Percentiles rank a stretch among this genome's conserved stretches.
phyloP scores from a whole-genome alignment of 192 early-diverging fungal genomes.

The Dissophora ornata region DNA sequence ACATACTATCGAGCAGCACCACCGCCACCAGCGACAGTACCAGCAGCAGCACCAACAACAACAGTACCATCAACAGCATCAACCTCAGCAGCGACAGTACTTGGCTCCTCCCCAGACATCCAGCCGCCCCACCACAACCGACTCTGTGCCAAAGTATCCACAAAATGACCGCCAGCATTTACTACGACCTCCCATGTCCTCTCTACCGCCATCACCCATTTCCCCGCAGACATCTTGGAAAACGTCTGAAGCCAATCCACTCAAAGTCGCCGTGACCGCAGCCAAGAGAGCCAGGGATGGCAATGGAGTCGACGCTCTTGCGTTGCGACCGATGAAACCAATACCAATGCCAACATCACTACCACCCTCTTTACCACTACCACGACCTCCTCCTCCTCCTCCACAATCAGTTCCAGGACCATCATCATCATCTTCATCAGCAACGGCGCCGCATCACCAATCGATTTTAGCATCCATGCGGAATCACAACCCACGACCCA shows the following conservation, averaged over 20 bases:
- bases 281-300: background rate
- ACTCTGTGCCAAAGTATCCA: too few relatives aligned
- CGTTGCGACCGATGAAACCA: background rate
- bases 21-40: background rate
- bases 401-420: too few relatives aligned
- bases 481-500: background rate
- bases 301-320: background rate
- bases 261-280: too few relatives aligned
- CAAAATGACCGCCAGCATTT: background rate
- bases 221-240: background rate
- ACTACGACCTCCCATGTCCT: background rate
- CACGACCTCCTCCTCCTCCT: too few relatives aligned
- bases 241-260: too few relatives aligned
- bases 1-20: background rate
- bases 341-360: background rate
- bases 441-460: background rate
- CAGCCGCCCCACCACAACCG: too few relatives aligned
- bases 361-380: background rate
- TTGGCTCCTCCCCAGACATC: too few relatives aligned
- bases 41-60: background rate
- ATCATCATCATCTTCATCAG: background rate
- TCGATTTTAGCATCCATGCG: background rate
- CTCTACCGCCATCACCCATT: constrained; percentile 6
- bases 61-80: background rate
- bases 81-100: too few relatives aligned